Evolutionary conservation across 208 protist species (phyloP).

Genomic region (Trichomonas vaginalis): DNA sequence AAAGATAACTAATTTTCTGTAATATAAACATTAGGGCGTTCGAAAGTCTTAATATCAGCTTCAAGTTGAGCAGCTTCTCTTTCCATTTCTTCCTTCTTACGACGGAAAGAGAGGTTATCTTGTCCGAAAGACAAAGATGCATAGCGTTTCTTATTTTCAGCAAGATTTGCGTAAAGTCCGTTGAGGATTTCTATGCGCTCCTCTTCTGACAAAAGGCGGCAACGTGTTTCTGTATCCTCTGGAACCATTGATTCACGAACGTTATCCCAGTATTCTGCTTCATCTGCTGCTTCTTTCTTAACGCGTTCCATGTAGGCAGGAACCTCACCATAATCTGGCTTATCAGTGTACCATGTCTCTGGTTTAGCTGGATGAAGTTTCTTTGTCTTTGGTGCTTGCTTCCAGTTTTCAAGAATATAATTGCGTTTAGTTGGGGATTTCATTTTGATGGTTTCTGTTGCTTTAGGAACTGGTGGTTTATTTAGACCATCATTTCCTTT

Average conservation of each 20-base stretch:
- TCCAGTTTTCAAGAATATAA: not conserved
- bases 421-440: not conserved
- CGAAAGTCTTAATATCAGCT: not conserved
- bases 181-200: not conserved
- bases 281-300: not conserved
- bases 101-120: not conserved
- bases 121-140: not conserved
- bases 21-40: not conserved
- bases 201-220: not conserved
- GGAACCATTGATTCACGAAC: not conserved
- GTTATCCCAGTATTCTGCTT: not conserved
- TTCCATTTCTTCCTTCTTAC: constrained; percentile 2
- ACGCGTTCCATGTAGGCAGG: not conserved
- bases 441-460: not conserved
- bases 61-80: not conserved
- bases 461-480: not conserved
- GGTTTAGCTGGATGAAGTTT: not conserved
- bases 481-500: not conserved
- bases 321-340: not conserved
- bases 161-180: not conserved
- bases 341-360: not conserved
- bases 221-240: not conserved
- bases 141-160: not conserved
- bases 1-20: not conserved
- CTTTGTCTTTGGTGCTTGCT: not conserved